Base-by-base conservation (phyloP, 1,284 basidiomycete species). In the Trametes sp. region DNA sequence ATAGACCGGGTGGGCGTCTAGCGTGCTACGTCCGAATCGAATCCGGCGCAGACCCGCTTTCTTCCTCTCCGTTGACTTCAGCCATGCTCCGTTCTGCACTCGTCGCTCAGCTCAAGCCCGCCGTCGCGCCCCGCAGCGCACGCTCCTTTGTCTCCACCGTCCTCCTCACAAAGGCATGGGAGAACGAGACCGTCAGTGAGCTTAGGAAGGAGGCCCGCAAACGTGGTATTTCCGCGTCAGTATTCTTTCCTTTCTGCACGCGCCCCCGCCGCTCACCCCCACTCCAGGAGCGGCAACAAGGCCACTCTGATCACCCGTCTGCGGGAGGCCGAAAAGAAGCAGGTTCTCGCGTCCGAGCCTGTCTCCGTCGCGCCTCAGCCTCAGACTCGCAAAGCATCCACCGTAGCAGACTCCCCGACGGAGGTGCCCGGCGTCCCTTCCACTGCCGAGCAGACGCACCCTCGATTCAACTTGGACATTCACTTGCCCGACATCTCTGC, bases 201-300 rank as follows among this genome's bases (percentile, higher is more conserved):
- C 82, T 93, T 54, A 86, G 84, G 73, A 80, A 82, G 59, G 88
- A 92, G 74, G 83, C 89, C 50, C 90, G 82, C 73, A 75, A 77
- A 54, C 85, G 90, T 54, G 89, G 89, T 54, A 77, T 94, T 26
- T 81, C 87, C 52, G 77, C 81, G 87, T 89, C 78, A 60, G 89
- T 80, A 26, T 21, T 42, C 57, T 26, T 41, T 56, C 57, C 42
- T 35, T 57, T 54, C 48, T 45, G 31, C 53, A 45, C 26, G 8
- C 26, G 24, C 54, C 8, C 53, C 35, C 58, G 53, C 48, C 52
- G 45, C 61, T 57, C 42, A 52, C 28, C 21, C 31, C 19, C 29
- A 10, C 28, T 48, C 31, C 68, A 90, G 88, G 24, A 81, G 77
- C 64, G 88, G 88, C 5, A 86, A 80, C 73, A 91, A 89, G 74